Evolutionary conservation across 495 filamentous ascomycete species (phyloP).

Genomic region (Penicillium pancosmium): DNA sequence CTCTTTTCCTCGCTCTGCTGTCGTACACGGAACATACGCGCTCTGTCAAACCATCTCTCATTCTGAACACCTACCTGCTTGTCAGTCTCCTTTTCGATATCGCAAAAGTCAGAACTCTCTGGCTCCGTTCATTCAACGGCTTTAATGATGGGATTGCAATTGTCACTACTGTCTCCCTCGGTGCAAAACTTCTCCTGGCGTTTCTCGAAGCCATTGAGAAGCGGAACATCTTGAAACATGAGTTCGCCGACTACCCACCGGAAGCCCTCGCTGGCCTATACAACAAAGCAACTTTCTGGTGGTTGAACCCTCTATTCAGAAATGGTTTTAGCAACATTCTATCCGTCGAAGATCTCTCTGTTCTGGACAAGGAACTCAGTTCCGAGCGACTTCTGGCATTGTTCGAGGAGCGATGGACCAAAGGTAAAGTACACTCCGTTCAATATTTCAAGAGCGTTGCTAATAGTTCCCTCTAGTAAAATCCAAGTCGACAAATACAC

Average conservation of each 20-base stretch:
- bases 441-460: constrained; percentile 8
- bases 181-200: constrained; percentile 51
- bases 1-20: constrained; percentile 45
- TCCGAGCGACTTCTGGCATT: constrained; percentile 41
- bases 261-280: constrained; percentile 63
- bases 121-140: constrained; percentile 45
- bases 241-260: constrained; percentile 50
- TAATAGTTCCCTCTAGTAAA: constrained; percentile 29
- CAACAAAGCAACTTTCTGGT: constrained; percentile 55
- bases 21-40: constrained; percentile 61
- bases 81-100: constrained; percentile 62
- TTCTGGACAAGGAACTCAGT: constrained; percentile 47
- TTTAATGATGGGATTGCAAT: constrained; percentile 40
- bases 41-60: constrained; percentile 58
- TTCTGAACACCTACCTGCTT: constrained; percentile 63
- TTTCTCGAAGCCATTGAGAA: constrained; percentile 61
- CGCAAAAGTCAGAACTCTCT: constrained; percentile 58
- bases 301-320: constrained; percentile 60
- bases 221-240: constrained; percentile 43
- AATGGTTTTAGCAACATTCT: constrained; percentile 50
- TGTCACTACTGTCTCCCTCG: constrained; percentile 51
- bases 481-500: constrained; percentile 37
- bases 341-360: constrained; percentile 45
- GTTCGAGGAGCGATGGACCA: constrained; percentile 37
- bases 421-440: constrained; percentile 23